Evolutionary conservation across 768 basidiomycete species (phyloP), one percentile per base, ranked within the genome.

Genomic region (Russula compacta): DNA sequence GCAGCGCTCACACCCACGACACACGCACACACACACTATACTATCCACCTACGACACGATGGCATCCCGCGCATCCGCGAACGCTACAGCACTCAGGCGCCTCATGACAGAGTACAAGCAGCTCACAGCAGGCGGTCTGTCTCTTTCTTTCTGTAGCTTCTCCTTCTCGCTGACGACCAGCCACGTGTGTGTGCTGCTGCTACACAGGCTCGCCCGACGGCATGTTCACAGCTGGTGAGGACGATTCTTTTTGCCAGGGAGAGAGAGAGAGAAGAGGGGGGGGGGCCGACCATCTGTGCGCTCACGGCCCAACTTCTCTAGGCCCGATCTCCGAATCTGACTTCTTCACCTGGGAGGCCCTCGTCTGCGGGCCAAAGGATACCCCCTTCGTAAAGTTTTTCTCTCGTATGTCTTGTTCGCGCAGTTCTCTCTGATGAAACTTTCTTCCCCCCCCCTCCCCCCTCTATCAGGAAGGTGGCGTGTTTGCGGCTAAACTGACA

Each of bases 341-440:
- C 73, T 92, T 98, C 78, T 92, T 97, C 73, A 88, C 86, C 59
- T 95, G 94, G 94, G 94, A 97, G 74, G 93, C 94, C 8, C 79
- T 98, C 67, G 93, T 98, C 55, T 86, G 83, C 69, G 94, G 94
- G 3, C 94, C 94, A 21, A 90, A 94, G 69, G 94, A 92, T 64
- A 98, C 94, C 39, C 94, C 94, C 1, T 97, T 94, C 69, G 91
- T 93, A 73, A 72, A 86, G 77, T 11, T 10, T 40, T 35, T 44
- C 40, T 36, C 10, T 39, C 54, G 24, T 29, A 1, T 29, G 24
- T 29, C 3, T 29, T 61, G 43, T 39, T 51, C 35, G 9, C 15
- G 6, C 24, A 3, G 1, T 44, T 59, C 24, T n/a, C 38, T 52
- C 42, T 54, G 29, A 53, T 57, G 43, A 50, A 39, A 11, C 19